These are phyloP conservation scores for Spencermartinsiella ligniputridi DNA, from an alignment of 1,139 yeast species.

Conservation along the genomic window DNA sequence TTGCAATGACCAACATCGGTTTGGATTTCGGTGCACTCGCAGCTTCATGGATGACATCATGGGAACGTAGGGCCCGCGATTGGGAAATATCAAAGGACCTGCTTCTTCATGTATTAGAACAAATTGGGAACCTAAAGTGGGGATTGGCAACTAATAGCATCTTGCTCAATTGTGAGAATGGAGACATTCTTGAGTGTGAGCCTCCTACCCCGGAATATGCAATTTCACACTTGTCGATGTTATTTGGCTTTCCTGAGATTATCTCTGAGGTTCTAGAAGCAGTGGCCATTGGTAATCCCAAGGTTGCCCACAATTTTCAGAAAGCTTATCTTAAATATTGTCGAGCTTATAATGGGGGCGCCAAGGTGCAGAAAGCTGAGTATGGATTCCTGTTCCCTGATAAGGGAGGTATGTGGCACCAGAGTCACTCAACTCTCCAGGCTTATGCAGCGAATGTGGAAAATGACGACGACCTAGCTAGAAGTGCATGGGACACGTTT, in stretches of 20 bases:
- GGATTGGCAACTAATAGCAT: constrained; percentile 17
- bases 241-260: constrained; percentile 18
- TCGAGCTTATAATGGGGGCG: constrained; percentile 13
- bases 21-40: constrained; percentile 18
- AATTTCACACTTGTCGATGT: constrained; percentile 19
- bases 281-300: constrained; percentile 4
- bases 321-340: constrained; percentile 16
- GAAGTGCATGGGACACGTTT: constrained; percentile 15
- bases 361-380: constrained; percentile 9
- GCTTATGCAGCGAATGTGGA: constrained; percentile 13
- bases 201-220: constrained; percentile 20
- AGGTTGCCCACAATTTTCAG: constrained; percentile 6
- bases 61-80: constrained; percentile 17
- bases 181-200: constrained; percentile 13
- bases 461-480: constrained; percentile 6
- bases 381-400: constrained; percentile 17
- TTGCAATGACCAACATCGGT: constrained; percentile 17
- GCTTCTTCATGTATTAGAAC: constrained; percentile 4
- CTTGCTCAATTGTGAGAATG: constrained; percentile 15
- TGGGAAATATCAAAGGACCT: constrained; percentile 11
- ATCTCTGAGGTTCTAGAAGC: constrained; percentile 16
- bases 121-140: constrained; percentile 9
- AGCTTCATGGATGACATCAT: constrained; percentile 19
- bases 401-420: constrained; percentile 12
- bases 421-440: constrained; percentile 19